Conservation (phyloP, 139 green algal genomes). For the Desmodesmus armatus region DNA sequence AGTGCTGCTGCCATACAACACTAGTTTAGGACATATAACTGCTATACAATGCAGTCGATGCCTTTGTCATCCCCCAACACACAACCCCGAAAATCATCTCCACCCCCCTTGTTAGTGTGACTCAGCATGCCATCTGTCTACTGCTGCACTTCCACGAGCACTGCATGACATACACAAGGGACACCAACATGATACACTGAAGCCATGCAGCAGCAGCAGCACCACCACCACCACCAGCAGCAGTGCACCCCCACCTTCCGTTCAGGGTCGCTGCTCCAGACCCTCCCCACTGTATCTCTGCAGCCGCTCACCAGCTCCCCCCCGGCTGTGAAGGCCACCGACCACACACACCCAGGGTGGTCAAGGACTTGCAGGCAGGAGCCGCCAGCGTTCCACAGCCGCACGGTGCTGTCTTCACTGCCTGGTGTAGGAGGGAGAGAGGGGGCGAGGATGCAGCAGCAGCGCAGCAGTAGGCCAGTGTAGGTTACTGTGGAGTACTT, state of each 20-base stretch:
- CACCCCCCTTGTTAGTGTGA: too few relatives aligned
- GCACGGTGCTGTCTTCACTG: slow-evolving; percentile 90
- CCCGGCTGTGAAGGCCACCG: slow-evolving; percentile 78
- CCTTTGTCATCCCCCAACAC: too few relatives aligned
- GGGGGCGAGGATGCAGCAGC: too few relatives aligned
- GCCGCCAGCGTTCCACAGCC: slow-evolving; percentile 81
- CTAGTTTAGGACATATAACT: too few relatives aligned
- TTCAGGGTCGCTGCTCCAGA: slow-evolving; percentile 73
- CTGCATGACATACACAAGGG: neutral
- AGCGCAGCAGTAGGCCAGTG: too few relatives aligned
- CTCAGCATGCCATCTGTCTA: too few relatives aligned
- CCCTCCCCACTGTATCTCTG: slow-evolving; percentile 80
- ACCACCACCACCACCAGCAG: neutral
- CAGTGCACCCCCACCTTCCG: slow-evolving; percentile 39
- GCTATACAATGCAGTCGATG: too few relatives aligned
- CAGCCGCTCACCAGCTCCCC: slow-evolving; percentile 84
- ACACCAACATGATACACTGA: neutral
- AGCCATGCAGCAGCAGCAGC: neutral
- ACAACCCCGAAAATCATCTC: too few relatives aligned
- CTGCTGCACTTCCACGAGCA: too few relatives aligned
- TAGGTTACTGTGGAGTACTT: too few relatives aligned
- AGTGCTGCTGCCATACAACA: too few relatives aligned
- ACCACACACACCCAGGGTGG: slow-evolving; percentile 94
- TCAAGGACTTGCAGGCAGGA: slow-evolving; percentile 78
- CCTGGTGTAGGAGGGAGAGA: too few relatives aligned